Base-by-base conservation (phyloP, 2,329 filamentous ascomycete genomes). In the Hymenoscyphus infarciens region DNA sequence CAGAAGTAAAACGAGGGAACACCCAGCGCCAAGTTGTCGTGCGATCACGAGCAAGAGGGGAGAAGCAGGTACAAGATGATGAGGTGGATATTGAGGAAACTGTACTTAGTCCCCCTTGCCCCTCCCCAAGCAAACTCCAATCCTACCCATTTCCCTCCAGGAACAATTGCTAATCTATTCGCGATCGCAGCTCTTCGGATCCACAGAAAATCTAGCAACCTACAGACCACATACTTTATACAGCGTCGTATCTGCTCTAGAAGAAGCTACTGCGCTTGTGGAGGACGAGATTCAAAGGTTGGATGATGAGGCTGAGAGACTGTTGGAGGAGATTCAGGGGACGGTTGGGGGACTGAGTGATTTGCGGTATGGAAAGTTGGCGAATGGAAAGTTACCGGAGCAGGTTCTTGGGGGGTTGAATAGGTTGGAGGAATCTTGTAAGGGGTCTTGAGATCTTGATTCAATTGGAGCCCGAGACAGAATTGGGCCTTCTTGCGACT, bases 271-370 rank as follows among this genome's bases (percentile, higher is more conserved):
- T 49, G 75, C 78, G 16, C 84, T 85, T 63, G 77, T 96, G 31
- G 85, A 92, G 71, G 80, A 80, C 22, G 88, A 95, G 71, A 85
- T 94, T 61, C 78, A 81, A 63, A 79, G 78, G 45, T 79, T 93
- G 4, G 84, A 91, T 68, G 78, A 82, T 38, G 88, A 94, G 68
- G 85, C 89, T 60, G 79, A 81, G 0, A 74, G 74, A 1, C 77
- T 92, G 2, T 75, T 89, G 5, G 79, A 82, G 3, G 83, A 85
- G 11, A 82, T 95, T 59, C 82, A 82, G 67, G 81, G 85, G 61
- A 87, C 83, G 0, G 83, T 95, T 16, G 88, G 88, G 35, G 85
- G 84, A 56, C 78, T 97, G 73, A 96, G 91, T 75, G 91, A 96
- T 75, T 80, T 96, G 61, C 86, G 90, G 55, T 94, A 95, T 71